A percentile compares a stretch with the other conserved stretches of the same genome.
Conservation (phyloP, 345 rosid species). For the Melaleuca alternifolia region DNA sequence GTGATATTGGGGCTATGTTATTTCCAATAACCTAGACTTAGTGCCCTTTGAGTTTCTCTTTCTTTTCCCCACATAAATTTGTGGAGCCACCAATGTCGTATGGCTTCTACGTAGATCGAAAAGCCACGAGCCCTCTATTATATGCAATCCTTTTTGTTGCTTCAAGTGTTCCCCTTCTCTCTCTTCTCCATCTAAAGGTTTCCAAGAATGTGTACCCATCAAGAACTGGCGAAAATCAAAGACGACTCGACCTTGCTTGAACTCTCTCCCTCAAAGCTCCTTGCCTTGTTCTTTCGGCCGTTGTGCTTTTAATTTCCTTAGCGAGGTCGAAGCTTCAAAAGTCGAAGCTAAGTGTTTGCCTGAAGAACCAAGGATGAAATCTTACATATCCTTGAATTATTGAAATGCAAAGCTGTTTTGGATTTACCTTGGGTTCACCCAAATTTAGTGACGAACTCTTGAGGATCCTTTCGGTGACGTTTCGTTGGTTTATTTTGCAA, state of each 20-base stretch:
- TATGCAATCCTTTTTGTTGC: background rate
- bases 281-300: background rate
- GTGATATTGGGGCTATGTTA: background rate
- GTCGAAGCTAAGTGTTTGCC: background rate
- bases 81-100: background rate
- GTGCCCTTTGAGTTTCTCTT: background rate
- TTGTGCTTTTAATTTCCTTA: background rate
- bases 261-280: slow-evolving; percentile 27
- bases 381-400: background rate
- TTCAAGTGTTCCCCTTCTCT: background rate
- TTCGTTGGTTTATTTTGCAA: background rate
- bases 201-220: background rate
- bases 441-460: background rate
- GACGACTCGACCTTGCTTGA: slow-evolving; percentile 13
- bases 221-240: background rate
- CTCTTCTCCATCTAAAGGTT: background rate
- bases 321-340: background rate
- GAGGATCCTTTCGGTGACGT: background rate
- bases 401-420: background rate
- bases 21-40: background rate
- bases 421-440: background rate
- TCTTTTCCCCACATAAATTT: background rate
- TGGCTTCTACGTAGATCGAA: background rate
- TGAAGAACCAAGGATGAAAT: background rate
- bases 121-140: background rate